Evolutionary conservation across 148 eudicot genomes (phyloP).

Genomic region (Cornus florida): DNA sequence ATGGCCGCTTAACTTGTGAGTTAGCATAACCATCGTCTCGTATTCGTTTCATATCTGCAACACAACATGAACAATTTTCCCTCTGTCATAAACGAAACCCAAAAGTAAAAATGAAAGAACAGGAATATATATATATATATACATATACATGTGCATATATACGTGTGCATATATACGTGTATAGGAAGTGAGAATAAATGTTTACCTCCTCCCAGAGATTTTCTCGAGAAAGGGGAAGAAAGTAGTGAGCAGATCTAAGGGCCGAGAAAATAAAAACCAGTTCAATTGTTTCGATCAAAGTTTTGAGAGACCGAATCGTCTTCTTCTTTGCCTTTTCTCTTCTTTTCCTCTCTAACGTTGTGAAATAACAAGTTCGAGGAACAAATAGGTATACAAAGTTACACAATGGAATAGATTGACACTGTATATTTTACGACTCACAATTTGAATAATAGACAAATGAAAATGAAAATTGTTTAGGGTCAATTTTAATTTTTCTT

Average conservation of each 20-base stretch:
- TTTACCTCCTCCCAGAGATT: slow-evolving; percentile 6
- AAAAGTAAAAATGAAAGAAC: neutral
- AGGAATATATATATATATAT: neutral
- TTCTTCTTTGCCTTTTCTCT: neutral
- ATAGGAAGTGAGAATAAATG: too few relatives aligned
- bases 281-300: slow-evolving; percentile 20
- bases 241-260: slow-evolving; percentile 19
- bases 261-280: neutral
- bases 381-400: neutral
- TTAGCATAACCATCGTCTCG: slow-evolving; percentile 61
- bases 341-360: slow-evolving; percentile 12
- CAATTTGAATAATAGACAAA: too few relatives aligned
- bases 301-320: slow-evolving; percentile 7
- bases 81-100: neutral
- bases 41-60: slow-evolving; percentile 73
- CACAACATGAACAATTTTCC: neutral
- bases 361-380: slow-evolving; percentile 7
- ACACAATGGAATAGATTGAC: neutral
- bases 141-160: too few relatives aligned
- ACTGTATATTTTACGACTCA: neutral
- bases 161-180: too few relatives aligned
- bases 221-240: neutral
- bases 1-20: slow-evolving; percentile 72
- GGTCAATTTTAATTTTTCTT: neutral
- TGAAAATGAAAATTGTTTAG: too few relatives aligned